A percentile compares a stretch with the other conserved stretches of the same genome.
Conservation (phyloP, 805 yeast genomes). For the Diddensiella santjacobensis region DNA sequence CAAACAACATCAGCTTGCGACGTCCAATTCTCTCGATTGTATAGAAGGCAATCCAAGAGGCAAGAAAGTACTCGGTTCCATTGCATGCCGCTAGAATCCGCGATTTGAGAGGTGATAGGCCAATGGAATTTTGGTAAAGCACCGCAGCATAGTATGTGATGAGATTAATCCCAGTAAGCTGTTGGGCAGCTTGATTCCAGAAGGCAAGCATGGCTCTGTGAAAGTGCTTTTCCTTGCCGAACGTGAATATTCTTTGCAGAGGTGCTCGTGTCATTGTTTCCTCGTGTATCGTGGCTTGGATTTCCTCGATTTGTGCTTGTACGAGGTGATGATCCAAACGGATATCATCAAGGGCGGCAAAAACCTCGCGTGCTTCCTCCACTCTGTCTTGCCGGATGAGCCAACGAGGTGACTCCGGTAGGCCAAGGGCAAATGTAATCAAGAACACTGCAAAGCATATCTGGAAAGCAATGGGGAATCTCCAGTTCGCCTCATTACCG, state of each 20-base stretch:
- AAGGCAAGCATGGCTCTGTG: slow-evolving; percentile 42
- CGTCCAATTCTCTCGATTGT: slow-evolving; percentile 53
- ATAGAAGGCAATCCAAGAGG: slow-evolving; percentile 49
- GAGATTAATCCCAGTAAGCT: slow-evolving; percentile 60
- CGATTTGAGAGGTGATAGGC: slow-evolving; percentile 33
- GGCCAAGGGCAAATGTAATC: slow-evolving; percentile 39
- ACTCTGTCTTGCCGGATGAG: slow-evolving; percentile 64
- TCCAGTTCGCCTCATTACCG: slow-evolving; percentile 30
- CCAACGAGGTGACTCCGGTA: slow-evolving; percentile 87
- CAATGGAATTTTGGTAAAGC: slow-evolving; percentile 65
- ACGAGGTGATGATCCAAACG: slow-evolving; percentile 13
- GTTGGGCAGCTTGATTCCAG: slow-evolving; percentile 55
- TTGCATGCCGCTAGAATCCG: slow-evolving; percentile 26
- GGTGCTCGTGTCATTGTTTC: slow-evolving; percentile 14
- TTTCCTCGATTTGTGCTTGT: slow-evolving; percentile 19
- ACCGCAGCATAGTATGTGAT: slow-evolving; percentile 70
- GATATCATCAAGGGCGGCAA: slow-evolving; percentile 17
- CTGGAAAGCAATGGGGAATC: slow-evolving; percentile 25
- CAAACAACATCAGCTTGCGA: slow-evolving; percentile 58
- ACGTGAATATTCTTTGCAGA: slow-evolving; percentile 34
- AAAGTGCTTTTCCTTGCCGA: slow-evolving; percentile 45
- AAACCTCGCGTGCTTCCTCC: slow-evolving; percentile 49
- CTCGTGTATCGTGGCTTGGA: slow-evolving; percentile 18
- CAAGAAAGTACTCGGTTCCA: slow-evolving; percentile 55
- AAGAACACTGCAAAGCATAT: slow-evolving; percentile 39